Conservation (phyloP, 371 early-diverging fungal species). For the Circinella minor region DNA sequence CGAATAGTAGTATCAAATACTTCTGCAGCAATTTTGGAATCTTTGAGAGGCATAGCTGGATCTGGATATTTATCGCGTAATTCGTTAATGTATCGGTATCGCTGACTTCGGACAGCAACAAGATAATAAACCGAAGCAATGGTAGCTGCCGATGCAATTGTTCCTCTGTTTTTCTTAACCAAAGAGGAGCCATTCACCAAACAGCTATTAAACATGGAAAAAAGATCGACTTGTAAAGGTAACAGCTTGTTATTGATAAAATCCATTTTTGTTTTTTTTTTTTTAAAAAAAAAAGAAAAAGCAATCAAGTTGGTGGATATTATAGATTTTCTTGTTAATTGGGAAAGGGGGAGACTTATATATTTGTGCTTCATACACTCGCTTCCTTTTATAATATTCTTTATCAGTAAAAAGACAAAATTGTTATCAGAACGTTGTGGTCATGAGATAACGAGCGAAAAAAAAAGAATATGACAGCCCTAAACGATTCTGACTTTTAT, state of each 20-base stretch:
- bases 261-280: not conserved
- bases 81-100: slow-evolving; percentile 37
- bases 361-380: too few relatives aligned
- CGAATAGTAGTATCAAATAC: slow-evolving; percentile 33
- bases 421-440: too few relatives aligned
- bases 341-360: too few relatives aligned
- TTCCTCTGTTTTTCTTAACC: not conserved
- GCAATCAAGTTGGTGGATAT: too few relatives aligned
- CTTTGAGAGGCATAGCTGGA: slow-evolving; percentile 40
- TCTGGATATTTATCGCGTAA: slow-evolving; percentile 53
- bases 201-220: not conserved
- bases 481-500: too few relatives aligned
- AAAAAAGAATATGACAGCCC: too few relatives aligned
- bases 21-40: slow-evolving; percentile 44
- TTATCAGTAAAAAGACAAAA: too few relatives aligned
- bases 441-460: too few relatives aligned
- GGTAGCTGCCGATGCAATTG: slow-evolving; percentile 4
- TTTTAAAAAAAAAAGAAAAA: not conserved
- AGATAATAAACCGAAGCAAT: slow-evolving; percentile 23
- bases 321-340: too few relatives aligned
- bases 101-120: slow-evolving; percentile 34
- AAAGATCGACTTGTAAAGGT: not conserved
- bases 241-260: not conserved
- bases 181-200: not conserved
- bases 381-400: too few relatives aligned